Evolutionary conservation across 108 stramenopile genomes (phyloP), one percentile per base, ranked within the genome.

Genomic region (Fragilariopsis cylindrus): DNA sequence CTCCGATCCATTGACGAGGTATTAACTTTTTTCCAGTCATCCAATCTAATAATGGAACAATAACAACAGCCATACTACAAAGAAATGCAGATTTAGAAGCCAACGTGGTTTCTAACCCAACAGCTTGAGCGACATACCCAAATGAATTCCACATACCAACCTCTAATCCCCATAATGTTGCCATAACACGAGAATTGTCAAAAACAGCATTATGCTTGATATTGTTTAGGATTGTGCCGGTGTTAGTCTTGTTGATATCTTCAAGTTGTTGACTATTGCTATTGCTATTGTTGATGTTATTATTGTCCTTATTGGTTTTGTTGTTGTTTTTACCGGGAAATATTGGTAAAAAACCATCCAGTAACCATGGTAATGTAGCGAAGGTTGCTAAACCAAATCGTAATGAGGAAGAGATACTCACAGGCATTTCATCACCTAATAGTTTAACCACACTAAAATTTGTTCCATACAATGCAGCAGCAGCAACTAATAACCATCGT

Each of bases 81-180:
- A 98, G 85, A 81, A 98, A 98, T 57, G 96, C 95, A 40, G 90
- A 89, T 73, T 93, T 91, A 48, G 85, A 82, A 9, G 97, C 96
- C 19, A 76, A 60, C 11, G 92, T 93, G 8, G 92, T 92, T 73
- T 86, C 80, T 18, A 98, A 77, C 5, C 95, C 92, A 41, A 94
- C 80, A 0, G 97, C 96, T 78, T 98, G 97, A 39, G 94, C 82
- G 43, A 94, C 76, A 73, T 98, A 98, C 6, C 93, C 97, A 69
- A 92, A 75, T 1, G 90, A 78, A 76, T 89, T 91, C 71, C 83
- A 93, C 18, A 89, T 45, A 18, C 97, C 97, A 30, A 96, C 88
- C 74, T 97, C 97, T 71, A 97, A 82, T 19, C 97, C 97, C 30
- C 76, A 80, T 60, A 84, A 55, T 8, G 79, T 67, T 19, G 84